Conservation (phyloP, 148 eudicot genomes). For the Amaranthus cruentus region DNA sequence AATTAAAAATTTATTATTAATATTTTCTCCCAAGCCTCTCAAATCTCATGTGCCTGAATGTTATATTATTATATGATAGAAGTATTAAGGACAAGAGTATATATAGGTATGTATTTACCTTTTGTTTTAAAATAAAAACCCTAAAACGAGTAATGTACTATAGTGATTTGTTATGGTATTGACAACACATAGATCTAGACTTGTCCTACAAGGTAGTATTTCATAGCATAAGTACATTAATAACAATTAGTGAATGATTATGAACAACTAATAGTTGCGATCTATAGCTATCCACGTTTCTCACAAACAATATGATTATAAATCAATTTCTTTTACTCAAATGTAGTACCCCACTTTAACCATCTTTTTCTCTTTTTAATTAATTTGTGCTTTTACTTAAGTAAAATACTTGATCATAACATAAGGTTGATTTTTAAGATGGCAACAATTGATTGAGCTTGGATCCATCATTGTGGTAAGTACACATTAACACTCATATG, state of each 20-base stretch:
- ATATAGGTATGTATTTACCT: too few species aligned
- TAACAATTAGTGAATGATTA: slow-evolving; percentile 14
- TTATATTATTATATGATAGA: too few species aligned
- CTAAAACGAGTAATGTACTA: not conserved
- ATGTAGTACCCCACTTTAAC: not conserved
- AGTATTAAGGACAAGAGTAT: too few species aligned
- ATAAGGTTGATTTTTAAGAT: too few species aligned
- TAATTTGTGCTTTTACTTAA: not conserved
- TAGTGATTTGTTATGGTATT: not conserved
- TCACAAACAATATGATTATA: slow-evolving; percentile 5
- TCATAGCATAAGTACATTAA: not conserved
- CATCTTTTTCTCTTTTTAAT: not conserved
- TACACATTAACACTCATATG: too few species aligned
- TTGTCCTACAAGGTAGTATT: slow-evolving; percentile 17
- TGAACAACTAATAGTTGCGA: not conserved
- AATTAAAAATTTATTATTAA: too few species aligned
- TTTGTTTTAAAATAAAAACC: too few species aligned
- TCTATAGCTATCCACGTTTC: slow-evolving; percentile 5
- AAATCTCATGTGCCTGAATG: too few species aligned
- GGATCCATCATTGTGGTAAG: too few species aligned
- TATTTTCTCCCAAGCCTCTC: too few species aligned
- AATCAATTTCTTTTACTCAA: not conserved
- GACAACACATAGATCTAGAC: slow-evolving; percentile 17
- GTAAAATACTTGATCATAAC: not conserved
- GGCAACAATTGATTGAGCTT: too few species aligned